Evolutionary conservation across 495 filamentous ascomycete genomes (phyloP), one percentile per base, ranked within the genome.

Genomic region (Hyaloscypha finlandica): DNA sequence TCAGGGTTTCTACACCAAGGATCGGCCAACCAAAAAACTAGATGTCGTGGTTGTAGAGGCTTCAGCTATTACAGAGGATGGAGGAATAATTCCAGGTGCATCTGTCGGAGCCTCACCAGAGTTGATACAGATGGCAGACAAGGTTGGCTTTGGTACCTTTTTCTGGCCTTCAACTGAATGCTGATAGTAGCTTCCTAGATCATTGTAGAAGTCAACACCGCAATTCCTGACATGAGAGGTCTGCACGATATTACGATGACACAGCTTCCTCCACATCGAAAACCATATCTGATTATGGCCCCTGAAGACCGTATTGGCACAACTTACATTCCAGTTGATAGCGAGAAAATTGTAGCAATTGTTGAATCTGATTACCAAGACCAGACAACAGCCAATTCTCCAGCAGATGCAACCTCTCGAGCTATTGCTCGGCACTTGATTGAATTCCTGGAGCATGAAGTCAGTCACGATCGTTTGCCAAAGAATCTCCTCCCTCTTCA

Each of bases 141-240:
- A 95, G 83, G 84, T 84, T 69, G 45, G 78, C 11, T 54, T 12
- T 11, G 30, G 8, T 48, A 32, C 16, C 9, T 48, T 19, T 1
- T 14, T 48, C 42, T 48, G 35, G 35, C 12, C 12, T 29, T 54
- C 37, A 35, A 58, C 16, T 22, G 14, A 20, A 30, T 61, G 53
- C 52, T 65, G 32, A 68, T 16, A 31, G 11, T 31, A 14, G 8
- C 29, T 54, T 35, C 30, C 73, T 56, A 82, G 82, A 89, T 97
- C 76, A 92, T 97, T 72, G 92, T 97, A 70, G 93, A 97, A 80
- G 91, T 96, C 77, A 97, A 97, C 81, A 97, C 93, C 1, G 80
- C 91, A 6, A 85, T 89, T 48, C 93, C 93, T 8, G 92, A 86
- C 37, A 92, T 97, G 72, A 90, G 95, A 76, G 93, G 93, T 59